Conservation (phyloP, 2,329 filamentous ascomycete species). For the Colletotrichum spinosum region DNA sequence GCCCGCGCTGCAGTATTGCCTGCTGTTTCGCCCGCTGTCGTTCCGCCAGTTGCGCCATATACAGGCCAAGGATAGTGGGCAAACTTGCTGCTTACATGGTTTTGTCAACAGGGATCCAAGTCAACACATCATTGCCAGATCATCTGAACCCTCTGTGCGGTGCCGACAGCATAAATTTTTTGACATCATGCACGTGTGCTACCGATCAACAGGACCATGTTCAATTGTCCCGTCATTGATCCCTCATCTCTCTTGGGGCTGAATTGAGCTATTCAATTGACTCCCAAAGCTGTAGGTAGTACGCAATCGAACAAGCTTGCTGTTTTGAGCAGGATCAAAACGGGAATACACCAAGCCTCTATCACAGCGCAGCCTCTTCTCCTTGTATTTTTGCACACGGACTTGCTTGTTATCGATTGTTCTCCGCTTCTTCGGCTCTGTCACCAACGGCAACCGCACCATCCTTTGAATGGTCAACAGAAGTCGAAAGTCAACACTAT, state of each 20-base stretch:
- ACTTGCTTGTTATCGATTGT: not conserved
- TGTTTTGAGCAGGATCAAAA: slow-evolving; percentile 9
- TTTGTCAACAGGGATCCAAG: too few relatives aligned
- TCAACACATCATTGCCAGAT: too few relatives aligned
- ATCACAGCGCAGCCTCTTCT: slow-evolving; percentile 30
- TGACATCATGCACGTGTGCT: too few relatives aligned
- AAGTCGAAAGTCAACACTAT: slow-evolving; percentile 20
- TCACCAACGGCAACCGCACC: slow-evolving; percentile 5
- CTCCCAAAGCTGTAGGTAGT: not conserved
- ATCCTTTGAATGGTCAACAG: not conserved
- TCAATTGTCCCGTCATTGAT: not conserved
- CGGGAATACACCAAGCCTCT: slow-evolving; percentile 11
- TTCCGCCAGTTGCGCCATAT: not conserved
- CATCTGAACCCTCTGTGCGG: too few relatives aligned
- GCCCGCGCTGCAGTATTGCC: slow-evolving; percentile 20
- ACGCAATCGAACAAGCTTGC: not conserved
- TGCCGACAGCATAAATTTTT: too few relatives aligned
- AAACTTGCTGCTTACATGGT: too few relatives aligned
- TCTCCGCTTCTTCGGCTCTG: slow-evolving; percentile 12
- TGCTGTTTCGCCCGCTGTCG: slow-evolving; percentile 13
- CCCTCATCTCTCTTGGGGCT: slow-evolving; percentile 21
- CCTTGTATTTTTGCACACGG: slow-evolving; percentile 5
- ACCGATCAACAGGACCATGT: not conserved
- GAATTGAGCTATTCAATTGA: slow-evolving; percentile 23
- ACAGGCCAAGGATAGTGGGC: too few relatives aligned